Percentiles rank a stretch among this genome's conserved stretches.
phyloP scores from a whole-genome alignment of 257 asterid genomes.

The Ilex aquifolium region DNA sequence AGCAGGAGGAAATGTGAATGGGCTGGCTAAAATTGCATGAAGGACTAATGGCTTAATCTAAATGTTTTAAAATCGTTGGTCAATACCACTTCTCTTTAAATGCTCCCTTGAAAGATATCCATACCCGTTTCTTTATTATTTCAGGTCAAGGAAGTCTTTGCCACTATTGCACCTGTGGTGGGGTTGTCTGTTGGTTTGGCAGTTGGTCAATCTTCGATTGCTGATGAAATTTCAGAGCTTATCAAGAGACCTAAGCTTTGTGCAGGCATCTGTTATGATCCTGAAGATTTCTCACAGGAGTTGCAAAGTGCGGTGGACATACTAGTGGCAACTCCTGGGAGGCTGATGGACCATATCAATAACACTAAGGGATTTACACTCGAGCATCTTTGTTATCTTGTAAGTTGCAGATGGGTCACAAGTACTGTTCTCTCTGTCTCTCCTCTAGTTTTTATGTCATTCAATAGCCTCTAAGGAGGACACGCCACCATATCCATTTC shows the following conservation, averaged over 20 bases:
- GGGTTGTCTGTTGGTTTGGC: slow-evolving; percentile 94
- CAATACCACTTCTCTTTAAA: too few species aligned
- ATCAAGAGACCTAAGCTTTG: slow-evolving; percentile 56
- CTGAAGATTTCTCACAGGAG: slow-evolving; percentile 39
- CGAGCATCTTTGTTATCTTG: slow-evolving; percentile 85
- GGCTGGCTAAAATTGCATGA: too few species aligned
- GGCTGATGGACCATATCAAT: slow-evolving; percentile 87
- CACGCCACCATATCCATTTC: too few species aligned
- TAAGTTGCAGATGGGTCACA: slow-evolving; percentile 31
- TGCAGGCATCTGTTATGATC: slow-evolving; percentile 36
- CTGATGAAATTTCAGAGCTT: slow-evolving; percentile 79
- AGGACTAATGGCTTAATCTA: too few species aligned
- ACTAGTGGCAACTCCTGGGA: slow-evolving; percentile 93
- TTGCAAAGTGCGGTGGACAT: slow-evolving; percentile 76
- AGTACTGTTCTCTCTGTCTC: background rate
- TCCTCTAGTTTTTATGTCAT: too few species aligned
- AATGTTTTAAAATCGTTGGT: too few species aligned
- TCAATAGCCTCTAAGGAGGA: too few species aligned
- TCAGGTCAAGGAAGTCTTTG: slow-evolving; percentile 84
- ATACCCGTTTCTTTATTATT: slow-evolving; percentile 9
- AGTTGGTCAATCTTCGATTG: slow-evolving; percentile 91
- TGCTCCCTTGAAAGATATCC: background rate
- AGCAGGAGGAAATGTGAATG: too few species aligned
- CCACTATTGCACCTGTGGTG: slow-evolving; percentile 80
- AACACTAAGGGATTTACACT: slow-evolving; percentile 88